Evolutionary conservation across 306 rosid species (phyloP), one percentile per base, ranked within the genome.

Genomic region (Psophocarpus tetragonolobus): DNA sequence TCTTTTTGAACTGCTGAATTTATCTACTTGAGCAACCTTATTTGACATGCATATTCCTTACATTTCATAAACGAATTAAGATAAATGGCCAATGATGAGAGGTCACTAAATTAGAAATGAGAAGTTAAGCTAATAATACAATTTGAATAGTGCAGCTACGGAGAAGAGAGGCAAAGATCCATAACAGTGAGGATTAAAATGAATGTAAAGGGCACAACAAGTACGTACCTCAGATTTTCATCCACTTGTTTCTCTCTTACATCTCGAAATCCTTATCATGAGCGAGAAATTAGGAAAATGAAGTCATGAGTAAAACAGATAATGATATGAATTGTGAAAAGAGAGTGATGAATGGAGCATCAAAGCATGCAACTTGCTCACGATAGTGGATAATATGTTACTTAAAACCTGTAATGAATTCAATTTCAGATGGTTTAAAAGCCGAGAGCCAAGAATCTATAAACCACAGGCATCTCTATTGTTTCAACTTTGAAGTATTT

Each of bases 191-290:
- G 32, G 27, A 57, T 14, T 71, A 76, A 17, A 20, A 63, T 47
- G 50, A 45, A 38, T 33, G 57, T 75, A 20, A 18, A 47, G 71
- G 53, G 5, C 38, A 62, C 72, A 56, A 66, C n/a, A n/a, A n/a
- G n/a, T n/a, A n/a, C n/a, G 76, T 80, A 94, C 98, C 98, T 92
- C 80, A 94, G 97, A 84, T 89, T 92, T 64, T 94, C 97, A 80
- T 94, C 98, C 24, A 81, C 88, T 82, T 92, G 91, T 82, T 88
- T 92, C 86, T 92, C 96, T 78, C 92, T 83, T 77, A 92, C 84
- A 80, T 74, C 81, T 92, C 96, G 44, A 95, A 95, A 78, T 95
- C 98, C 98, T 79, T 3, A 71, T 15, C 75, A 57, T 30, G 33
- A 61, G 21, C 69, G 32, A 65, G 15, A 61, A n/a, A 58, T 68